These are phyloP conservation scores for Nectriaceae sp. DNA, from an alignment of 2,329 filamentous ascomycete genomes.

Conservation along the genomic window DNA sequence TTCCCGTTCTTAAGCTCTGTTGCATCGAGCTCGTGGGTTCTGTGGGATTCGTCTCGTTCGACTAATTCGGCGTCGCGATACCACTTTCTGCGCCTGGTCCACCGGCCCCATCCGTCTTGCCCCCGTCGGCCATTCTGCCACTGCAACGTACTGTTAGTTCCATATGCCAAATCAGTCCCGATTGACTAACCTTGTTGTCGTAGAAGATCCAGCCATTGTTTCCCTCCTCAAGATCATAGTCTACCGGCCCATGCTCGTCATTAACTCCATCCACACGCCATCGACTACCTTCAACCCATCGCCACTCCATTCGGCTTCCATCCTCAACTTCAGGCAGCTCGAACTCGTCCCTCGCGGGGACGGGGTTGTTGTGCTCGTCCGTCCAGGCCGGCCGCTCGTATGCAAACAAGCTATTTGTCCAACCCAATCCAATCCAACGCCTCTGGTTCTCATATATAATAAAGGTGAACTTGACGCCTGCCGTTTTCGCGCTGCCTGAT, in stretches of 20 bases:
- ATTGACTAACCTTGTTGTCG: constrained; percentile 78
- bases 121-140: constrained; percentile 88
- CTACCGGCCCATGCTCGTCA: constrained; percentile 47
- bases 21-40: constrained; percentile 40
- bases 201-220: constrained; percentile 94
- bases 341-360: constrained; percentile 72
- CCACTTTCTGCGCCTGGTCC: constrained; percentile 93
- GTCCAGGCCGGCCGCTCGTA: constrained; percentile 93
- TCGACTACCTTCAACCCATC: constrained; percentile 82
- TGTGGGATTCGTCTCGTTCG: constrained; percentile 55
- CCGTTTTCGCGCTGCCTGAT: constrained; percentile 53
- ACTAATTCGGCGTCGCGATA: constrained; percentile 94
- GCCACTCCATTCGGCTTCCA: constrained; percentile 57
- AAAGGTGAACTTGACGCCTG: constrained; percentile 93
- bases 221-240: constrained; percentile 61
- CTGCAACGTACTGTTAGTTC: constrained; percentile 43
- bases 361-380: constrained; percentile 87
- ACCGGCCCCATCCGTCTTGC: constrained; percentile 89
- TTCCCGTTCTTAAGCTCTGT: constrained; percentile 31
- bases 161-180: no score
- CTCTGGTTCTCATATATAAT: constrained; percentile 96
- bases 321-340: constrained; percentile 64
- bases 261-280: constrained; percentile 83
- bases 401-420: constrained; percentile 88
- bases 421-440: constrained; percentile 91